Evolutionary conservation across 75 land plant genomes (phyloP).

Genomic region (Cryptomeria japonica): DNA sequence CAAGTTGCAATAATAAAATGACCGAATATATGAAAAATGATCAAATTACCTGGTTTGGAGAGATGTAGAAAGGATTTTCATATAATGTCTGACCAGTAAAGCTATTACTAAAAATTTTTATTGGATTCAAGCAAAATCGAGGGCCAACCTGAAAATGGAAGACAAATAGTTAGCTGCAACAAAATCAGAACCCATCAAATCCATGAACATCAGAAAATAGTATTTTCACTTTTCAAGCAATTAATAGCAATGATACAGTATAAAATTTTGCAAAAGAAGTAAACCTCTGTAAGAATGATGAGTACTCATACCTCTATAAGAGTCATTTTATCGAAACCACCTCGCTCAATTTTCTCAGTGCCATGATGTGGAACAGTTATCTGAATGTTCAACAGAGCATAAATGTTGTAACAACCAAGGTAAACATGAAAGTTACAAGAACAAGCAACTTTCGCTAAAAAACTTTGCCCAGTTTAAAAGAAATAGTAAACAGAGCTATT

Average conservation of each 20-base stretch:
- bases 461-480: neutral
- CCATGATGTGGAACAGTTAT: constrained; percentile 84
- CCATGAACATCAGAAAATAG: neutral
- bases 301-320: constrained; percentile 77
- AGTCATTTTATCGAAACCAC: constrained; percentile 86
- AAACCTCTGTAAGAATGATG: neutral
- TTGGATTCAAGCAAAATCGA: constrained; percentile 90
- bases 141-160: constrained; percentile 25
- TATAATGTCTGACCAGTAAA: constrained; percentile 93
- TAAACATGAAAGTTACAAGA: neutral
- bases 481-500: neutral
- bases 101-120: constrained; percentile 93
- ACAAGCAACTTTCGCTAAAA: neutral
- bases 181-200: constrained; percentile 5
- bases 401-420: neutral
- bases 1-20: neutral
- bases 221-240: neutral
- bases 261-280: neutral
- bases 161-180: neutral
- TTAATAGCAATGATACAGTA: neutral
- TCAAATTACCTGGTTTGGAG: constrained; percentile 77
- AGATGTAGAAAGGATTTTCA: constrained; percentile 88
- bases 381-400: constrained; percentile 31
- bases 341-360: constrained; percentile 71
- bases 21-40: neutral